Base-by-base conservation (phyloP, 2,329 filamentous ascomycete genomes). In the Talaromyces sp. region DNA sequence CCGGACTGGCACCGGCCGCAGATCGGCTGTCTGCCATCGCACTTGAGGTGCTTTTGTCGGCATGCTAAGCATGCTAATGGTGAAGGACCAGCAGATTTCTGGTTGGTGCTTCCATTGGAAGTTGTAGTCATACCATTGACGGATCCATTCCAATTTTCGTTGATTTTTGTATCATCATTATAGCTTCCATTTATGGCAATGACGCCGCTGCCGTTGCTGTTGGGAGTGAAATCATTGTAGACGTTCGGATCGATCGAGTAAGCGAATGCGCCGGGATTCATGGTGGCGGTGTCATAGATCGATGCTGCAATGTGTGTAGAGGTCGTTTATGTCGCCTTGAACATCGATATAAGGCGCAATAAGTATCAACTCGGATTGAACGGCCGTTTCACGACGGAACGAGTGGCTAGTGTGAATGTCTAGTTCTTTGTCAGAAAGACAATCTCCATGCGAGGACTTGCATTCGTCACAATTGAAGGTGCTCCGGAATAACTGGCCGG, bases 31-130 rank as follows among this genome's bases (percentile, higher is more conserved):
- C 81, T 78, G 31, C 89, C 90, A 75, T 93, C 89, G 74, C 91
- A 93, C 74, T 92, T 93, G 58, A 93, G 83, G 76, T 93, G 91
- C 72, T 91, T 82, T 62, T 80, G 79, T 38, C 83, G 78, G 68
- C 83, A 85, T 40, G 77, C 73, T 31, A 80, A 74, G 80, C 71
- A 87, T 66, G 73, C 85, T 72, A 73, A 80, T 69, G 69, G 82
- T 11, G 78, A 77, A 1, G 78, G 78, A 19, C 74, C 74, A 2
- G 73, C 65, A 56, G 67, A 66, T 63, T 74, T 74, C n/a, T 69
- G 67, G 45, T 69, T 47, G 58, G 63, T 56, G 38, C 69, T 65
- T 47, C 65, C 61, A 51, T 34, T 51, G 19, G 29, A 61, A 34
- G 19, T 31, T 36, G 51, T 36, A 29, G 45, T 53, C 43, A 54